Evolutionary conservation across 257 asterid genomes (phyloP).

Genomic region (Salvia rosmarinus): DNA sequence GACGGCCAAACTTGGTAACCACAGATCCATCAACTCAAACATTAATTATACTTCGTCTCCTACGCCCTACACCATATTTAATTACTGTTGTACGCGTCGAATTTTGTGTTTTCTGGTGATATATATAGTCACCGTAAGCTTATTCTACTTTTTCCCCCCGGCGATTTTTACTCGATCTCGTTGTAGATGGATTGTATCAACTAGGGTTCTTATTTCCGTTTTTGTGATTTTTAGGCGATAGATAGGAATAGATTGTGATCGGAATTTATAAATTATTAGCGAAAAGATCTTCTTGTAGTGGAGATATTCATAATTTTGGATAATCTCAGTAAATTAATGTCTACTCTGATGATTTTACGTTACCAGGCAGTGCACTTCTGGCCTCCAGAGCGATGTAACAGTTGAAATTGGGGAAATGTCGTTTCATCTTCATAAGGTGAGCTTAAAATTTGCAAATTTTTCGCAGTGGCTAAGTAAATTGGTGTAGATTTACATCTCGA

Average conservation of each 20-base stretch:
- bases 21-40: background rate
- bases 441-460: background rate
- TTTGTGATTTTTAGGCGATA: background rate
- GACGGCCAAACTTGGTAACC: conserved; percentile 77
- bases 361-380: conserved; percentile 74
- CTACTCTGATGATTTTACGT: background rate
- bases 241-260: background rate
- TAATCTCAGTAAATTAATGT: background rate
- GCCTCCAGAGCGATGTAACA: conserved; percentile 78
- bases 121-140: background rate
- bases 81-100: background rate
- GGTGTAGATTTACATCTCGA: background rate
- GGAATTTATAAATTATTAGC: background rate
- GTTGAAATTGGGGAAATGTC: conserved; percentile 85
- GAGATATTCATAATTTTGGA: background rate
- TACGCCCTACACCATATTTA: background rate
- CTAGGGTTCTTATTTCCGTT: background rate
- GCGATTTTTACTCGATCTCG: no score
- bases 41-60: background rate
- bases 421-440: conserved; percentile 90
- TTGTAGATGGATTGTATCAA: background rate
- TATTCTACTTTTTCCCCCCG: background rate
- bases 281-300: background rate
- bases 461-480: background rate
- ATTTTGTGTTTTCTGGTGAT: background rate